phyloP scores from a whole-genome alignment of 306 rosid genomes.

The Prunus mongolica region DNA sequence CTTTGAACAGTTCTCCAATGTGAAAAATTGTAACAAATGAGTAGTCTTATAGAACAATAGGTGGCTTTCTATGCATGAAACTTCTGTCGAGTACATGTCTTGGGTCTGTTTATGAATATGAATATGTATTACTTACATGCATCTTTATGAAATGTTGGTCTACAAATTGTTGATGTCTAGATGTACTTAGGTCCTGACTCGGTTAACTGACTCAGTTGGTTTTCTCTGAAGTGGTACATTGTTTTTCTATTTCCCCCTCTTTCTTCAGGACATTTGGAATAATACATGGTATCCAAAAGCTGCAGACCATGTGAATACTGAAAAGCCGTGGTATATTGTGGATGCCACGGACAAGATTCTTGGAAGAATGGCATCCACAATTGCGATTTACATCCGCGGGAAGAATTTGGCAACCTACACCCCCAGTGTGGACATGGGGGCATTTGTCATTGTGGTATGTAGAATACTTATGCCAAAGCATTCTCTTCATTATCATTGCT shows the following conservation, averaged over 20 bases:
- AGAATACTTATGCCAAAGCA: not conserved
- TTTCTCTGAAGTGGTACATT: not conserved
- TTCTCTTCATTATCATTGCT: conserved; percentile 3
- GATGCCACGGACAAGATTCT: conserved; percentile 89
- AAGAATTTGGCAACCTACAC: conserved; percentile 76
- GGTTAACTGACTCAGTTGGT: conserved; percentile 2
- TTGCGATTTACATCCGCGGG: conserved; percentile 80
- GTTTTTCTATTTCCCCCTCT: not conserved
- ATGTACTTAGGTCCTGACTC: not conserved
- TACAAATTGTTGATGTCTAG: not conserved
- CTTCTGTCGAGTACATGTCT: not conserved
- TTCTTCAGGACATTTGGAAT: conserved; percentile 87
- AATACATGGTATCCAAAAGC: conserved; percentile 95
- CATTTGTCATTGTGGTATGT: conserved; percentile 94
- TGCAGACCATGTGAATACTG: conserved; percentile 84
- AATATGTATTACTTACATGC: not conserved
- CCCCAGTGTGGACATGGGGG: conserved; percentile 98
- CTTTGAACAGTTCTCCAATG: not conserved
- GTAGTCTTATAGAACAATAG: not conserved
- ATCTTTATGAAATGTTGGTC: not conserved
- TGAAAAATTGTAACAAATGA: not conserved
- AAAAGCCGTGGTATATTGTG: conserved; percentile 81
- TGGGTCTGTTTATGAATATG: not conserved
- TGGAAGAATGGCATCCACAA: conserved; percentile 91
- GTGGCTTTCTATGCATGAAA: not conserved